Percentiles rank a stretch among this genome's conserved stretches.
These are phyloP conservation scores for Naumovozyma baii DNA, from an alignment of 805 yeast genomes.

Conservation along the genomic window DNA sequence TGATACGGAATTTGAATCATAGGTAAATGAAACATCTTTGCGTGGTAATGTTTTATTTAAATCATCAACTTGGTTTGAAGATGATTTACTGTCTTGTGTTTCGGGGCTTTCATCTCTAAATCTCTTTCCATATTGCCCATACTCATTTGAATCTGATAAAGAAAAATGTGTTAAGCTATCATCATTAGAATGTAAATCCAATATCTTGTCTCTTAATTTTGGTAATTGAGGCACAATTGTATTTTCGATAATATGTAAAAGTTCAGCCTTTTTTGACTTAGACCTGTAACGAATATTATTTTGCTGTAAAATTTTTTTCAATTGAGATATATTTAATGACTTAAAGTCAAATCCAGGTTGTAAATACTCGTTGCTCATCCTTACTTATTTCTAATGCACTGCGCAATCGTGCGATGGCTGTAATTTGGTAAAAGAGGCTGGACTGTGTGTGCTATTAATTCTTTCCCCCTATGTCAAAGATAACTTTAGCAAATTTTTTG, in stretches of 20 bases:
- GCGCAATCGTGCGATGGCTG: no score
- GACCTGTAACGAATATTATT: constrained; percentile 54
- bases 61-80: not conserved
- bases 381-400: no score
- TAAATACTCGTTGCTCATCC: constrained; percentile 17
- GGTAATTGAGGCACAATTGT: constrained; percentile 43
- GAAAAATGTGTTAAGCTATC: not conserved
- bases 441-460: no score
- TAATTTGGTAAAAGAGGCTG: no score
- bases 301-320: constrained; percentile 55
- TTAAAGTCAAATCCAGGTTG: constrained; percentile 56
- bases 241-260: constrained; percentile 50
- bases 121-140: no score
- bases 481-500: not conserved
- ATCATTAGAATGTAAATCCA: not conserved
- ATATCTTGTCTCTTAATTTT: constrained; percentile 29
- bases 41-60: not conserved
- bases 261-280: constrained; percentile 56
- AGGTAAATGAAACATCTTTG: not conserved
- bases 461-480: no score
- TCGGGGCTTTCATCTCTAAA: no score
- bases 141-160: no score
- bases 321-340: constrained; percentile 54
- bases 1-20: not conserved
- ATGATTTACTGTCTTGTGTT: not conserved